Percentiles rank a stretch among this genome's conserved stretches.
Conservation (phyloP, 768 basidiomycete species). For the Paxillus ammoniavirescens region DNA sequence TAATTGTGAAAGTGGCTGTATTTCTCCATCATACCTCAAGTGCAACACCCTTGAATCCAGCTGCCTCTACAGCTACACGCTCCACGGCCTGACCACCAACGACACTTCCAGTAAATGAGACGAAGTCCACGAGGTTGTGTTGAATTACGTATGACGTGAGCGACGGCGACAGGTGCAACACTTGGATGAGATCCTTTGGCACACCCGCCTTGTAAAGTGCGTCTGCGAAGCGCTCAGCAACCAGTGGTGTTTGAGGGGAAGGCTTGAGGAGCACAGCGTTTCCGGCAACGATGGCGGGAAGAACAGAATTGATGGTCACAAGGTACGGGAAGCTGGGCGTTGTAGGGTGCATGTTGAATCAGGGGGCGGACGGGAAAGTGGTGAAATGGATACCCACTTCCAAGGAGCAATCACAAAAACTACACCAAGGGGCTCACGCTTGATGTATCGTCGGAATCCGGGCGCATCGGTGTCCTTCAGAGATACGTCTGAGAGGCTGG, state of each 20-base stretch:
- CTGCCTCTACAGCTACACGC: constrained; percentile 59
- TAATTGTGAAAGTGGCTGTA: background rate
- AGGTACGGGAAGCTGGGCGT: constrained; percentile 79
- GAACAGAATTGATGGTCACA: constrained; percentile 84
- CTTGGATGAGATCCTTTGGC: constrained; percentile 70
- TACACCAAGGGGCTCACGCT: constrained; percentile 81
- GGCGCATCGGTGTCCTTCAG: constrained; percentile 78
- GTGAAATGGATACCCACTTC: constrained; percentile 60
- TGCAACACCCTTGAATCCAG: constrained; percentile 82
- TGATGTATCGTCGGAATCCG: constrained; percentile 82
- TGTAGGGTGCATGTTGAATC: background rate
- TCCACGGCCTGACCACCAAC: constrained; percentile 72
- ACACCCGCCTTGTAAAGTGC: constrained; percentile 77
- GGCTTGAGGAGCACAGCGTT: constrained; percentile 93
- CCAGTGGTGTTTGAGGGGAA: constrained; percentile 92
- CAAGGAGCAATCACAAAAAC: constrained; percentile 88
- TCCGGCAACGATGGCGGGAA: constrained; percentile 88
- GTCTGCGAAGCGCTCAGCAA: constrained; percentile 74
- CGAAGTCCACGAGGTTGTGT: constrained; percentile 71
- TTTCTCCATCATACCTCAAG: constrained; percentile 59
- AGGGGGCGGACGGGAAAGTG: background rate
- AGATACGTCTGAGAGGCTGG: constrained; percentile 69
- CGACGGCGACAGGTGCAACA: constrained; percentile 67
- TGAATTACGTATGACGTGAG: constrained; percentile 60
- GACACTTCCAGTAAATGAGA: constrained; percentile 91